Evolutionary conservation across 2,329 filamentous ascomycete genomes (phyloP).

Genomic region (Ophiostoma tasmaniense): DNA sequence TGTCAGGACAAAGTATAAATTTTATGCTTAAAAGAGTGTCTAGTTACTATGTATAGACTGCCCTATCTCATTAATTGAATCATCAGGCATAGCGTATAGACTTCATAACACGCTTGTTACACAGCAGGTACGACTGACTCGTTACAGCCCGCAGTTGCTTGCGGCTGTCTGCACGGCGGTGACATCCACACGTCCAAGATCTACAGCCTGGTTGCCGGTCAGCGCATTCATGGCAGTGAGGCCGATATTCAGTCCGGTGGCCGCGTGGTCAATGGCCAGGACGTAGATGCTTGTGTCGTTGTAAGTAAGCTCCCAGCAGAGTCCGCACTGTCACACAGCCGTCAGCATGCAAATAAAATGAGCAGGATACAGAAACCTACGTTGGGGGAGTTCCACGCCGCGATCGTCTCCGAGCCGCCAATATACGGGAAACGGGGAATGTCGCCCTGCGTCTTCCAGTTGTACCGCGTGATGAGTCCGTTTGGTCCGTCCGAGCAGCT

Average conservation of each 20-base stretch:
- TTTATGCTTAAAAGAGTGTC: background rate
- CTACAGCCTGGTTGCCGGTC: constrained; percentile 41
- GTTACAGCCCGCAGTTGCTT: constrained; percentile 34
- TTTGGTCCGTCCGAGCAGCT: constrained; percentile 61
- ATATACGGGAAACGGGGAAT: constrained; percentile 46
- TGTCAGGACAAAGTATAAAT: background rate
- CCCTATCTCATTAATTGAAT: too few relatives aligned
- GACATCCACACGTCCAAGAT: constrained; percentile 46
- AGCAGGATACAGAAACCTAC: constrained; percentile 23
- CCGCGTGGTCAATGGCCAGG: constrained; percentile 86
- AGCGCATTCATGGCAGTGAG: constrained; percentile 47
- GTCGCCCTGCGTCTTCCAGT: constrained; percentile 47
- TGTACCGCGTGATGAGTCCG: constrained; percentile 55
- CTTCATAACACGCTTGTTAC: too few relatives aligned
- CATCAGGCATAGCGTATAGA: too few relatives aligned
- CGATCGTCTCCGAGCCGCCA: constrained; percentile 44
- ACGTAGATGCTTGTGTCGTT: constrained; percentile 56
- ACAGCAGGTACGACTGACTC: background rate
- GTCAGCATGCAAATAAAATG: background rate
- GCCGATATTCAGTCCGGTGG: constrained; percentile 71
- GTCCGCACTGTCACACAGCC: constrained; percentile 42
- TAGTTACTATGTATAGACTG: too few relatives aligned
- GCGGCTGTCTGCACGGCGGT: constrained; percentile 35
- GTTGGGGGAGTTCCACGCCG: constrained; percentile 45
- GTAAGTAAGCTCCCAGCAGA: constrained; percentile 49